These are phyloP conservation scores for Yamadazyma taylorii DNA, from an alignment of 1,139 yeast genomes.

Conservation along the genomic window DNA sequence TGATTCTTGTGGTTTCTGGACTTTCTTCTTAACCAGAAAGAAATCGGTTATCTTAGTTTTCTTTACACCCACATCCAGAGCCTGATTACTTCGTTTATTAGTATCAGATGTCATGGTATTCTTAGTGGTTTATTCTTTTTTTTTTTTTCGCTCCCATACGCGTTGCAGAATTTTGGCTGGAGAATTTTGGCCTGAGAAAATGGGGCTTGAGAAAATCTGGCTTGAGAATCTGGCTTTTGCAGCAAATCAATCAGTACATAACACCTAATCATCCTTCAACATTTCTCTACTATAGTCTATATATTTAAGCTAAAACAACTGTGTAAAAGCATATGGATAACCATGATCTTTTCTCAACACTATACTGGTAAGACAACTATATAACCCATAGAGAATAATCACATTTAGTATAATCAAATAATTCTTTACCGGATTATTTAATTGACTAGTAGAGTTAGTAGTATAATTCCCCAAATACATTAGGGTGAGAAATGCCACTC, in stretches of 20 bases:
- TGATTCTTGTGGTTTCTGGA: background rate
- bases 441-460: constrained; percentile 20
- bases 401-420: constrained; percentile 19
- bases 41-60: constrained; percentile 16
- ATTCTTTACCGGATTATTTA: constrained; percentile 20
- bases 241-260: too few species aligned
- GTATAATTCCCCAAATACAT: constrained; percentile 36
- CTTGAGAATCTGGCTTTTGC: too few species aligned
- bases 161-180: too few species aligned
- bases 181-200: too few species aligned
- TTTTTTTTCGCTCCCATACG: too few species aligned
- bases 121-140: too few species aligned
- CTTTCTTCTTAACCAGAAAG: constrained; percentile 10
- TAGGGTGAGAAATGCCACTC: constrained; percentile 37
- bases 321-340: constrained; percentile 40
- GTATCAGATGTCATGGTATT: background rate
- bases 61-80: constrained; percentile 2
- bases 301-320: constrained; percentile 25
- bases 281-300: too few species aligned
- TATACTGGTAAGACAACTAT: constrained; percentile 41
- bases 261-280: background rate
- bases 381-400: constrained; percentile 27
- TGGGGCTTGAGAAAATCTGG: too few species aligned
- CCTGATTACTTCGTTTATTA: background rate
- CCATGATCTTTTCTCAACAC: constrained; percentile 39